phyloP scores from a whole-genome alignment of 345 rosid species.

The Fremontodendron californicum region DNA sequence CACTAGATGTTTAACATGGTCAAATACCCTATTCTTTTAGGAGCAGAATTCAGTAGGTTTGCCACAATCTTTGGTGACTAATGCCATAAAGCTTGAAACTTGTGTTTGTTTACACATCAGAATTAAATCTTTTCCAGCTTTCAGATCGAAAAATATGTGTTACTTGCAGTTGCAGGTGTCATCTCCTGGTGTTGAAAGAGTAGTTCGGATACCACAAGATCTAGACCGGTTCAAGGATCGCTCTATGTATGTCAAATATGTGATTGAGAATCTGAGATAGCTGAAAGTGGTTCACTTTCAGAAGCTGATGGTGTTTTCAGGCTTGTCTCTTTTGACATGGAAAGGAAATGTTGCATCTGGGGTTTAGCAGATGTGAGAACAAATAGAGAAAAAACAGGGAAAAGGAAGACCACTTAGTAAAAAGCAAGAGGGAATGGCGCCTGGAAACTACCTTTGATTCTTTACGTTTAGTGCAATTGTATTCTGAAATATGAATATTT shows the following conservation, averaged over 20 bases:
- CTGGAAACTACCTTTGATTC: constrained; percentile 58
- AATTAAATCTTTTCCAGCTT: background rate
- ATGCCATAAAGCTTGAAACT: background rate
- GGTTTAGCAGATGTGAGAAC: constrained; percentile 75
- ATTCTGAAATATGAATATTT: constrained; percentile 41
- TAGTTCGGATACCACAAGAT: constrained; percentile 72
- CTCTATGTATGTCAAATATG: constrained; percentile 60
- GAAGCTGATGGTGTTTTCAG: constrained; percentile 70
- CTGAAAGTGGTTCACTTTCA: constrained; percentile 13
- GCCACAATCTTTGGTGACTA: constrained; percentile 1
- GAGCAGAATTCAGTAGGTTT: constrained; percentile 8
- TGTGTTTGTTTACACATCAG: background rate
- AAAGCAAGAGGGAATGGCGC: constrained; percentile 85
- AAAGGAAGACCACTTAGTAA: constrained; percentile 89
- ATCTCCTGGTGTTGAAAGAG: constrained; percentile 86
- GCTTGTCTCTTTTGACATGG: constrained; percentile 62
- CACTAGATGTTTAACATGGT: background rate
- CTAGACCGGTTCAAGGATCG: constrained; percentile 79
- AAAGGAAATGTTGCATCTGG: constrained; percentile 59
- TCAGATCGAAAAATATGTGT: constrained; percentile 5
- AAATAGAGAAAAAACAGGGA: constrained; percentile 82
- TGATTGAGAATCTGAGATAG: constrained; percentile 21
- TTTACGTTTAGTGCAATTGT: constrained; percentile 52
- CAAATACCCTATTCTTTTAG: background rate
- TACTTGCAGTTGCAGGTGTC: constrained; percentile 66